These are phyloP conservation scores for Malus sieversii DNA, from an alignment of 306 rosid species.

Conservation along the genomic window DNA sequence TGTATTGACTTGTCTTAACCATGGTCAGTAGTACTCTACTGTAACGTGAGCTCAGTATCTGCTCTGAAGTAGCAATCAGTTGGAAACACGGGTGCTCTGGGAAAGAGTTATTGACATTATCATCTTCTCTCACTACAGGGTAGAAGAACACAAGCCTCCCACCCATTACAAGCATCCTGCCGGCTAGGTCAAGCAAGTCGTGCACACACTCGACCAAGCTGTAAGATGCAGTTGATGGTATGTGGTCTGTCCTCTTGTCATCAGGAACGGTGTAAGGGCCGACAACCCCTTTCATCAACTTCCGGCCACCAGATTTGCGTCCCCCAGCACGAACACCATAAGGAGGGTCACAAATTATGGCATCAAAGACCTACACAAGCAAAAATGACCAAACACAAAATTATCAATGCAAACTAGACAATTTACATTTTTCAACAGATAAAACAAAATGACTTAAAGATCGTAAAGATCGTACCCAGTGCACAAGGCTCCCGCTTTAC, in stretches of 20 bases:
- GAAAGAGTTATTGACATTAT: constrained; percentile 38
- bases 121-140: constrained; percentile 86
- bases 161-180: constrained; percentile 64
- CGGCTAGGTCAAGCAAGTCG: constrained; percentile 89
- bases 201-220: constrained; percentile 90
- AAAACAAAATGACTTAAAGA: background rate
- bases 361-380: constrained; percentile 61
- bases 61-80: constrained; percentile 63
- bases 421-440: background rate
- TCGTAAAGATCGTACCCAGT: too few species aligned
- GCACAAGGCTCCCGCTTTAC: too few species aligned
- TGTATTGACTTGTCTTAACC: constrained; percentile 65
- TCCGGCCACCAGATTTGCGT: constrained; percentile 95
- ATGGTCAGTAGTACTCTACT: constrained; percentile 81
- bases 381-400: constrained; percentile 5
- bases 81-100: constrained; percentile 79
- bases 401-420: background rate
- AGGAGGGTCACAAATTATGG: constrained; percentile 97
- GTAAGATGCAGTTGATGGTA: constrained; percentile 91
- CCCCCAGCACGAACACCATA: constrained; percentile 99
- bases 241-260: constrained; percentile 83
- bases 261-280: constrained; percentile 78
- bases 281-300: constrained; percentile 73
- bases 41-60: constrained; percentile 86
- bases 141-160: constrained; percentile 94